A percentile compares a stretch with the other conserved stretches of the same genome.
phyloP scores from a whole-genome alignment of 2,329 filamentous ascomycete species.

The Geosmithia flava region DNA sequence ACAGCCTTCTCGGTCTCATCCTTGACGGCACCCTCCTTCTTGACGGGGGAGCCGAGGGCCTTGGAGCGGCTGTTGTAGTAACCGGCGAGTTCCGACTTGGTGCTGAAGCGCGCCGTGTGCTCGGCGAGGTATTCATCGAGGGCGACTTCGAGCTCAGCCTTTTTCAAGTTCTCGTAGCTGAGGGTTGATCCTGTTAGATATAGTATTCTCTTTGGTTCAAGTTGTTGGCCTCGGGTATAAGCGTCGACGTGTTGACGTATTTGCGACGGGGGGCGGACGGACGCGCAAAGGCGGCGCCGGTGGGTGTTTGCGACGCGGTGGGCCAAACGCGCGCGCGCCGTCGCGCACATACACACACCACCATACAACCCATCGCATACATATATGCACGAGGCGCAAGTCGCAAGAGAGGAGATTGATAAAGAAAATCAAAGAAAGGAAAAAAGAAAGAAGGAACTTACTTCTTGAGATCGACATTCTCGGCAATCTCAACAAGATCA shows the following conservation, averaged over 20 bases:
- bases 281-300: neutral
- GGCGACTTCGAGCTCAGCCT: constrained; percentile 64
- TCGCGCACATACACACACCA: neutral
- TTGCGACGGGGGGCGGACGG: neutral
- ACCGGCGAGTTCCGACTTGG: constrained; percentile 51
- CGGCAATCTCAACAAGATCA: constrained; percentile 64
- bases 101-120: constrained; percentile 53
- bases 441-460: constrained; percentile 31
- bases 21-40: constrained; percentile 33
- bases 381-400: neutral
- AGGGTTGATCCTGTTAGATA: constrained; percentile 1
- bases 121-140: constrained; percentile 62
- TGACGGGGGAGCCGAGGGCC: constrained; percentile 47
- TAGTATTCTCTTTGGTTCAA: neutral
- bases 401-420: neutral
- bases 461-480: constrained; percentile 58
- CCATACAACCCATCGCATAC: neutral
- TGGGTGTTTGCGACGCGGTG: neutral
- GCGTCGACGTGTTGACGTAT: neutral
- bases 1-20: constrained; percentile 23
- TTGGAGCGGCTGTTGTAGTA: constrained; percentile 64
- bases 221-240: too few relatives aligned
- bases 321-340: neutral
- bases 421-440: neutral
- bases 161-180: constrained; percentile 61